Conservation (phyloP, 2,329 filamentous ascomycete genomes). For the Ciborinia camelliae region DNA sequence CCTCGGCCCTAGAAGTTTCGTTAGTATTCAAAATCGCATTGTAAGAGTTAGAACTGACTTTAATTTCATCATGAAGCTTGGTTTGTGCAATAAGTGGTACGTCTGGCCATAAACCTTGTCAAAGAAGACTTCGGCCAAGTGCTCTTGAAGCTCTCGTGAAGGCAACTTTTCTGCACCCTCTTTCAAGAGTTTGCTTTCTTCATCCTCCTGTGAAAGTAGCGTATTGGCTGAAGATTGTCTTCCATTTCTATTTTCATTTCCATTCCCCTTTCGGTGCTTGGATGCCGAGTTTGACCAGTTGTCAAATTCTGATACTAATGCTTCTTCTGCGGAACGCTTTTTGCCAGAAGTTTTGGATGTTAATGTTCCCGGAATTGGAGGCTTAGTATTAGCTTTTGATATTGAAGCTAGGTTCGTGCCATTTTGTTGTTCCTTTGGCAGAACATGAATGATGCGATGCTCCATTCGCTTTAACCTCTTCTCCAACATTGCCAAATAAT, state of each 20-base stretch:
- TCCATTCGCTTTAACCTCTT: conserved; percentile 96
- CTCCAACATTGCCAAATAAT: conserved; percentile 99
- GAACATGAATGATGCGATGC: conserved; percentile 91
- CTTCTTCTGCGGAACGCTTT: conserved; percentile 83
- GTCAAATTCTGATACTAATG: conserved; percentile 78
- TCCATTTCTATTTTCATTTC: conserved; percentile 31
- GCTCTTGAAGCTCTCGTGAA: conserved; percentile 82
- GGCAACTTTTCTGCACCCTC: conserved; percentile 84
- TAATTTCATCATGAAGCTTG: conserved; percentile 89
- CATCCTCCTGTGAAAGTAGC: conserved; percentile 58
- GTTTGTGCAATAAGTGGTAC: conserved; percentile 92
- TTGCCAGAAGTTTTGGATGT: conserved; percentile 56
- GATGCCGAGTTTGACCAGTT: conserved; percentile 68
- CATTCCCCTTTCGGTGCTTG: conserved; percentile 47
- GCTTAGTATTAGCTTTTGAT: conserved; percentile 80
- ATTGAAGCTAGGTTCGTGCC: conserved; percentile 60
- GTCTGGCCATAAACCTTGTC: conserved; percentile 94
- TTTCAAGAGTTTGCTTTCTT: conserved; percentile 72
- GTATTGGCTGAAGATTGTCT: conserved; percentile 45
- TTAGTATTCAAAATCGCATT: conserved; percentile 16
- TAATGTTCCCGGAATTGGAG: conserved; percentile 59
- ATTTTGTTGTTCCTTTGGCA: conserved; percentile 78
- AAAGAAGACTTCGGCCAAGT: conserved; percentile 91
- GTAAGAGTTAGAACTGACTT: conserved; percentile 48
- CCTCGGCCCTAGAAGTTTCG: conserved; percentile 55